Evolutionary conservation across 305 asterid genomes (phyloP), one percentile per base, ranked within the genome.

Genomic region (Fraxinus albicans): DNA sequence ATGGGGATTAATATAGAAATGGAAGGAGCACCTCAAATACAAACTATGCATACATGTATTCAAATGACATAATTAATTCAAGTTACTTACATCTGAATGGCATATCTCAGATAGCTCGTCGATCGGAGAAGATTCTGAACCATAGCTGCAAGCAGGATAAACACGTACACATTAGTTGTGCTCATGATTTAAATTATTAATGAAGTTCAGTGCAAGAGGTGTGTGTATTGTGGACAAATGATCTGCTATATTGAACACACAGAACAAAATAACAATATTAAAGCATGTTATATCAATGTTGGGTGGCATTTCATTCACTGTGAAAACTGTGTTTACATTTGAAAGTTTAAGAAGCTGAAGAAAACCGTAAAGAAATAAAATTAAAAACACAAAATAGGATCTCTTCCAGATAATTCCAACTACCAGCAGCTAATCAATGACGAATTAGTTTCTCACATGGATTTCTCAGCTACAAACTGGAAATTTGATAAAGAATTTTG

Each of bases 61-160:
- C 31, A 81, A 2, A 77, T 82, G 69, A 77, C 13, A 27, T 47
- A 2, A 77, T 35, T 83, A 50, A 73, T 58, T 13, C 63, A 29
- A 29, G 65, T 31, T 82, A 81, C 88, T 89, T 89, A 96, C 98
- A 85, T 85, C 15, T 40, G 99, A 87, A 83, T 93, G 99, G 76
- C 99, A 96, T 85, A 94, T 85, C 82, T 94, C 89, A 3, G 94
- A 86, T 58, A 91, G 73, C 21, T 94, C 93, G 6, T 85, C 90
- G 8, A 96, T 89, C 82, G 99, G 99, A 83, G 95, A 88, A 84
- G 94, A 87, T 85, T 94, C 90, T 65, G 99, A 90, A 80, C 99
- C 99, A 42, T 96, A 94, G 90, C 99, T 96, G 94, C 88, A 85
- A 88, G 80, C 79, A 21, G 82, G 69, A 35, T 78, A 25, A 35